Evolutionary conservation across 495 filamentous ascomycete genomes (phyloP), one percentile per base, ranked within the genome.

Genomic region (Penicillium lividum): DNA sequence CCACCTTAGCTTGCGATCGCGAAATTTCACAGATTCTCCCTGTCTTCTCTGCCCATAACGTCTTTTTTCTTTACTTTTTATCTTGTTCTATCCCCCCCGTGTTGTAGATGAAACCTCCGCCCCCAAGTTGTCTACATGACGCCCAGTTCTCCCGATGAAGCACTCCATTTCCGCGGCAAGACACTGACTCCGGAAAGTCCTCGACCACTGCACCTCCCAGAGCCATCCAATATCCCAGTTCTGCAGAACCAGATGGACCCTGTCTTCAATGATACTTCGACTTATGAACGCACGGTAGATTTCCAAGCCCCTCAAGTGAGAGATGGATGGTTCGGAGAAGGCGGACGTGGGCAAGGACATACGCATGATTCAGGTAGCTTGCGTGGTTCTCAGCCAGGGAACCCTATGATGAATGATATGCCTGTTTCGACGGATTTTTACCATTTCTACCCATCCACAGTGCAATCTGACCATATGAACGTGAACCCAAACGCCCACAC

Each of bases 231-330:
- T 62, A 87, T 90, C 51, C 86, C 88, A 18, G 82, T 90, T 53
- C 81, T 90, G 57, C 78, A 87, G 63, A 86, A 87, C 63, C 86
- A 89, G 71, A 90, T 84, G 80, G 86, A 91, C 73, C 85, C 86
- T 45, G 68, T 81, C 60, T 89, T 89, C 76, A 86, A 89, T 73
- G 84, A 87, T 66, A 87, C 84, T 28, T 78, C 85, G 18, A 81
- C 83, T 44, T 80, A 80, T 61, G 71, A 77, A 52, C 73, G 59
- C 36, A 51, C 69, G 43, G 68, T 67, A 16, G 49, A 61, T 51
- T 53, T 54, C 22, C 34, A 62, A 22, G 42, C 28, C 40, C 43
- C 52, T 43, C 59, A 63, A 31, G 48, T 18, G 45, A 65, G 62
- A n/a, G 59, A 68, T 68, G 65, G 50, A 48, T 60, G 61, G 64